A percentile compares a stretch with the other conserved stretches of the same genome.
These are phyloP conservation scores for Moniliophthora roreri DNA, from an alignment of 1,284 basidiomycete genomes.

Conservation along the genomic window DNA sequence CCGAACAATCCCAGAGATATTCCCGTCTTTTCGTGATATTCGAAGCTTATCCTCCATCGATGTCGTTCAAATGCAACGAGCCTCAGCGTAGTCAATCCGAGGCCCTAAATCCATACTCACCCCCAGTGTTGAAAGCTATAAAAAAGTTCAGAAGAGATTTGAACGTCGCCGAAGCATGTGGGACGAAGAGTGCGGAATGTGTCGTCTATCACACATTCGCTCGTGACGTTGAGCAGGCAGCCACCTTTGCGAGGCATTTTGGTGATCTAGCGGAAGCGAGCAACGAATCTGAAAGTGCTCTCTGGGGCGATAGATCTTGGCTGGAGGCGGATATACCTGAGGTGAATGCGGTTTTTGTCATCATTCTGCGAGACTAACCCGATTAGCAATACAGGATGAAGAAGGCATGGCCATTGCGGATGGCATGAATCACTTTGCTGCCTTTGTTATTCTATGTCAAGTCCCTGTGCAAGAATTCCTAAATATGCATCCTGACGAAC, in stretches of 20 bases:
- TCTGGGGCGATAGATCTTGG: slow-evolving; percentile 67
- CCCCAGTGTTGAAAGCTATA: slow-evolving; percentile 63
- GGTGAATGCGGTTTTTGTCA: slow-evolving; percentile 29
- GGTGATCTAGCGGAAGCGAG: slow-evolving; percentile 52
- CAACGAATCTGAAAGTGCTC: slow-evolving; percentile 38
- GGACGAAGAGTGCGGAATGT: slow-evolving; percentile 41
- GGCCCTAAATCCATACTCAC: slow-evolving; percentile 48
- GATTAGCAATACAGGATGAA: slow-evolving; percentile 47
- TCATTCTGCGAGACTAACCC: slow-evolving; percentile 1
- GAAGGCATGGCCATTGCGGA: slow-evolving; percentile 45
- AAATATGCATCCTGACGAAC: slow-evolving; percentile 44
- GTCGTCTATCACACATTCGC: slow-evolving; percentile 59
- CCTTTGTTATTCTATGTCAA: slow-evolving; percentile 59
- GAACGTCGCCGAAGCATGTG: slow-evolving; percentile 56
- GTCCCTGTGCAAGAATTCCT: slow-evolving; percentile 56
- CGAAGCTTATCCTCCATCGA: slow-evolving; percentile 56
- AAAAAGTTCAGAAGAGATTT: slow-evolving; percentile 62
- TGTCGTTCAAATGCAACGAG: slow-evolving; percentile 29
- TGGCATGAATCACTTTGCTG: slow-evolving; percentile 69
- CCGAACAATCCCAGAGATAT: slow-evolving; percentile 59
- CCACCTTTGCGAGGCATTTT: slow-evolving; percentile 49
- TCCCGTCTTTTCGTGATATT: slow-evolving; percentile 55
- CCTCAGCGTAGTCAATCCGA: slow-evolving; percentile 15
- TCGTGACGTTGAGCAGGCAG: slow-evolving; percentile 54
- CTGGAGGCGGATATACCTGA: slow-evolving; percentile 54